These are phyloP conservation scores for Pachyrhizus erosus DNA, from an alignment of 306 rosid species.

Conservation along the genomic window DNA sequence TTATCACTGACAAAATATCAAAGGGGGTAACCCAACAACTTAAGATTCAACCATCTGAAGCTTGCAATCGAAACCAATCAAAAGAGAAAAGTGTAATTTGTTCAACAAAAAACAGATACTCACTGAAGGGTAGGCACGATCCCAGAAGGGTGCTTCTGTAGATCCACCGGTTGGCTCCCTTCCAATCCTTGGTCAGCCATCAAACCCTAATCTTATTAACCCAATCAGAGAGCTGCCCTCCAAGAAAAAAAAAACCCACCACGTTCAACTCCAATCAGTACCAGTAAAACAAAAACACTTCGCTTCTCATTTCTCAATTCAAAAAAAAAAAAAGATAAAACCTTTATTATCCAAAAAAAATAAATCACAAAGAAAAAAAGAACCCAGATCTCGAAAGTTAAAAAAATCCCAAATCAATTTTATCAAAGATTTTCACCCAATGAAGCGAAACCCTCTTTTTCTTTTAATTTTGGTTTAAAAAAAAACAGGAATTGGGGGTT, in stretches of 20 bases:
- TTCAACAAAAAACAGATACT: constrained; percentile 44
- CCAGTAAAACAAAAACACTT: neutral
- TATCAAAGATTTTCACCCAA: neutral
- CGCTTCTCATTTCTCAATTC: neutral
- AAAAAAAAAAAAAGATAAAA: neutral
- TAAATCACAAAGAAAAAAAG: no score
- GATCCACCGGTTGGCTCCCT: constrained; percentile 89
- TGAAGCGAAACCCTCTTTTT: neutral
- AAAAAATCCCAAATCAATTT: neutral
- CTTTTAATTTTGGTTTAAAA: neutral
- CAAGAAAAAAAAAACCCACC: constrained; percentile 1
- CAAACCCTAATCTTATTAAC: constrained; percentile 40
- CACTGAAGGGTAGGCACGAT: constrained; percentile 97
- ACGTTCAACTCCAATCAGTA: constrained; percentile 20
- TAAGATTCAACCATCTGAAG: neutral
- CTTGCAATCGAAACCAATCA: neutral
- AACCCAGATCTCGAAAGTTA: neutral
- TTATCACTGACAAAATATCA: neutral
- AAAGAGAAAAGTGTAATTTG: neutral
- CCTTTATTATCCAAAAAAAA: neutral
- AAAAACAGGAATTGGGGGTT: neutral
- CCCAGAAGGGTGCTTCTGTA: constrained; percentile 89
- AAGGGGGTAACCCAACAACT: neutral
- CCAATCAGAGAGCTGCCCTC: constrained; percentile 25
- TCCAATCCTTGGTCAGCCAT: constrained; percentile 90